Percentiles rank a stretch among this genome's conserved stretches.
phyloP scores from a whole-genome alignment of 2,329 filamentous ascomycete species.

The Decorospora gaudefroyi region DNA sequence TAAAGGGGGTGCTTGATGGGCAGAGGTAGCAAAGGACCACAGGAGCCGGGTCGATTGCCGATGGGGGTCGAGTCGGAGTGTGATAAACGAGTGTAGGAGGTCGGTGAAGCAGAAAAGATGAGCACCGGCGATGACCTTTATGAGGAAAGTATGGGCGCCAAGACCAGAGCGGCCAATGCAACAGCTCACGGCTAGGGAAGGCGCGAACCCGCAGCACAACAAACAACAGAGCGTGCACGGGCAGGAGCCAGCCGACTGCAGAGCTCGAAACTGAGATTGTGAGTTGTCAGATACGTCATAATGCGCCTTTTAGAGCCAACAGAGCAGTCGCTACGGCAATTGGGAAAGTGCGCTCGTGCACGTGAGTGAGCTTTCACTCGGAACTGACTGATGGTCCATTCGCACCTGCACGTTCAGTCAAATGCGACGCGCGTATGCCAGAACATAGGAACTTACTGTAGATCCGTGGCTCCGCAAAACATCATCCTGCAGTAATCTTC shows the following conservation, averaged over 20 bases:
- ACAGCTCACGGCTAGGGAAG: constrained; percentile 16
- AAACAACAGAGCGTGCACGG: constrained; percentile 19
- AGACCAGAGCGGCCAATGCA: constrained; percentile 16
- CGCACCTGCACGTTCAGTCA: no score
- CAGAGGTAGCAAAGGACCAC: constrained; percentile 25
- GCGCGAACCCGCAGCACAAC: constrained; percentile 21
- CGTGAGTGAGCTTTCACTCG: constrained; percentile 23
- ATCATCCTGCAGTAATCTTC: no score
- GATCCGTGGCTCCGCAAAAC: no score
- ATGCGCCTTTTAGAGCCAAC: not conserved
- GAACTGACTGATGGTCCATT: no score
- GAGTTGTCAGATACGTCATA: constrained; percentile 9
- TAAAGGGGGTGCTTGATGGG: constrained; percentile 27
- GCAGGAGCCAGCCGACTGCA: constrained; percentile 1
- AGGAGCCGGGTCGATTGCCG: constrained; percentile 5
- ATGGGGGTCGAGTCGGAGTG: constrained; percentile 18
- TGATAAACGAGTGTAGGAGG: constrained; percentile 35
- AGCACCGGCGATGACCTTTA: constrained; percentile 12
- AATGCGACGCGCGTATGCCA: no score
- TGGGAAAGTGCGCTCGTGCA: constrained; percentile 8
- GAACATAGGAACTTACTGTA: no score
- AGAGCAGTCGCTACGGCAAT: constrained; percentile 1
- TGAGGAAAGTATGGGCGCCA: constrained; percentile 24
- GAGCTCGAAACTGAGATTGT: not conserved
- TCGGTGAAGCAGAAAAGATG: constrained; percentile 19